Evolutionary conservation across 2,329 filamentous ascomycete species (phyloP).

Genomic region (Sporothrix dimorphospora): DNA sequence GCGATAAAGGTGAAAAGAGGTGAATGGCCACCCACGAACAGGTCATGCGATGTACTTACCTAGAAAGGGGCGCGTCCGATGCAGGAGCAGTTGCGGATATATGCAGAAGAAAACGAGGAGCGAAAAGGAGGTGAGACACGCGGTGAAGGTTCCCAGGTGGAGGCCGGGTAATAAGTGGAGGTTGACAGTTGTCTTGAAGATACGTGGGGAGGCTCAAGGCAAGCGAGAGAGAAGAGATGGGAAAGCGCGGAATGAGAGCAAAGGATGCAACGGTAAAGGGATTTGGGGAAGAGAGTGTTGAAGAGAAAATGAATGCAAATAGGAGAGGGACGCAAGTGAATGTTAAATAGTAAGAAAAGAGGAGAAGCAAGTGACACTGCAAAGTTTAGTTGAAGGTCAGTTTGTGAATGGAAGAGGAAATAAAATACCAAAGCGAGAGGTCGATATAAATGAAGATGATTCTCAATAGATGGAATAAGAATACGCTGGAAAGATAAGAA

Average conservation of each 20-base stretch:
- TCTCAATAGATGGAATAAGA: too few species aligned
- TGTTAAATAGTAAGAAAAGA: too few species aligned
- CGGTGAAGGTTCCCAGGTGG: conserved; percentile 11
- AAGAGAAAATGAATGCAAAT: too few species aligned
- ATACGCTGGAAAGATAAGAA: too few species aligned
- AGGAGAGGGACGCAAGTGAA: too few species aligned
- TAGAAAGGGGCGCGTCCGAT: conserved; percentile 25
- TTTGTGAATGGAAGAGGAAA: too few species aligned
- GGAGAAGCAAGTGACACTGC: too few species aligned
- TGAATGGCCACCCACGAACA: not conserved
- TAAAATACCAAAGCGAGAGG: too few species aligned
- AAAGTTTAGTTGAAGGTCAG: too few species aligned
- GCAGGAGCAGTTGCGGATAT: conserved; percentile 26
- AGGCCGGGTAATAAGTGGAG: conserved; percentile 16
- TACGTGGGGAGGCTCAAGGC: not conserved
- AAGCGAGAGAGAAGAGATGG: not conserved
- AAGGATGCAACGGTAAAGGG: not conserved
- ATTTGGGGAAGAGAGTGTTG: too few species aligned
- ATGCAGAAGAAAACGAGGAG: not conserved
- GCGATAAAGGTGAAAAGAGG: not conserved
- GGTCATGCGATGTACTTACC: conserved; percentile 3
- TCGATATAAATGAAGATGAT: too few species aligned
- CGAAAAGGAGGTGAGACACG: conserved; percentile 18
- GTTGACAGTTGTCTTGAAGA: not conserved
- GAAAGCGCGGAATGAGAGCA: not conserved